Conservation (phyloP, 805 yeast genomes). For the Monosporozyma unispora region DNA sequence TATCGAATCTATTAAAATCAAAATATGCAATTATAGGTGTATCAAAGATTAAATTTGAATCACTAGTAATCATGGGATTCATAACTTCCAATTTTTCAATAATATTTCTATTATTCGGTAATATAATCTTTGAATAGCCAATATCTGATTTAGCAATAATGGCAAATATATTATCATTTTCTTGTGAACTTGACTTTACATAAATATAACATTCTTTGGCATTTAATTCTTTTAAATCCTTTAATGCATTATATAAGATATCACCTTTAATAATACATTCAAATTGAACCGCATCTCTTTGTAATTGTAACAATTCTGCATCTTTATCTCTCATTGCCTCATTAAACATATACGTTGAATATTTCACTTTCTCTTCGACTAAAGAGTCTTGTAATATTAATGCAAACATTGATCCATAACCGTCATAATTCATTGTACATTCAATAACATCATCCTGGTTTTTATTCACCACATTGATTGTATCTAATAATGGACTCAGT, state of each 20-base stretch:
- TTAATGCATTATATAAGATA: conserved; percentile 43
- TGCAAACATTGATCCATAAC: conserved; percentile 45
- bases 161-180: conserved; percentile 26
- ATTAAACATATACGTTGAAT: conserved; percentile 37
- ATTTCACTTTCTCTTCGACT: conserved; percentile 49
- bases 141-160: conserved; percentile 64
- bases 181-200: conserved; percentile 28
- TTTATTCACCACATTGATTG: conserved; percentile 37
- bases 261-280: conserved; percentile 48
- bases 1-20: conserved; percentile 40
- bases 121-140: conserved; percentile 56
- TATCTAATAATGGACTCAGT: conserved; percentile 40
- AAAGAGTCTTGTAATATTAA: conserved; percentile 46
- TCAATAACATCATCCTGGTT: conserved; percentile 31
- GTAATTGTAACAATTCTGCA: conserved; percentile 34
- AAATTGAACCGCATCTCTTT: conserved; percentile 35
- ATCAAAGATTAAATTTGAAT: neutral
- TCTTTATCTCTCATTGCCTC: conserved; percentile 19
- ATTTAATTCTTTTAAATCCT: conserved; percentile 47
- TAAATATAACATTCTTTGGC: conserved; percentile 44
- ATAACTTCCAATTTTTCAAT: conserved; percentile 47
- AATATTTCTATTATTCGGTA: conserved; percentile 54
- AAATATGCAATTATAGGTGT: conserved; percentile 35
- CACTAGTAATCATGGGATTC: neutral
- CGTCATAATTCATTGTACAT: conserved; percentile 43